Evolutionary conservation across 805 yeast genomes (phyloP), one percentile per base, ranked within the genome.

Genomic region (Lipomyces mesembrius): DNA sequence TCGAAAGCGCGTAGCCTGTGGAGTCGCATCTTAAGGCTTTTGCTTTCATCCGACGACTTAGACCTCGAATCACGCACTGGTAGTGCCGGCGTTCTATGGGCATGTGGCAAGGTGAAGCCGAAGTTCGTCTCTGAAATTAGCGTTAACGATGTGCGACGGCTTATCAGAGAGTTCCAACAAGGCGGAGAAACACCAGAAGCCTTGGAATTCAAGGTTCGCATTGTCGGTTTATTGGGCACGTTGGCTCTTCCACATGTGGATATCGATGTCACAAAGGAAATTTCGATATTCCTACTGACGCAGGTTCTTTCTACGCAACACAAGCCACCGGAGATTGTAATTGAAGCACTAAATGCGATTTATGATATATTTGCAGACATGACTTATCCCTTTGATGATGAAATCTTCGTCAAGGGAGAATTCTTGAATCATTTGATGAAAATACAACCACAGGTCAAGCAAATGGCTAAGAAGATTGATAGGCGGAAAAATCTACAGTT

Each of bases 321-420:
- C 22, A 69, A 77, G 2, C 74, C 79, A 0, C 75, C 81, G 0
- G 83, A 80, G 67, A 76, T 87, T 11, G 78, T 86, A 4, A 77
- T 87, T 53, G 94, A 89, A 68, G 79, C 88, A 32, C 77, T 91
- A 27, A 88, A 91, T 73, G 80, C 85, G 1, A 74, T 92, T 5
- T 91, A 86, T 77, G 97, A 92, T 67, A 81, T 92, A 6, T 95
- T 89, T 78, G 90, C 90, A 14, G 98, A 95, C 78, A 83, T 83
- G 49, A 79, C 76, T 3, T 89, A 82, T 72, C 83, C 81, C 17
- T 92, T 92, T 74, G 97, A 92, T 75, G 79, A 77, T 32, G 85
- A 86, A 2, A 84, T 90, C 0, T 94, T 88, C 76, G 90, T 88
- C 32, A 76, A 82, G 9, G 82, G 83, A 22, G 80, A 82, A 8